Base-by-base conservation (phyloP, 805 yeast genomes). In the Yueomyces sinensis region DNA sequence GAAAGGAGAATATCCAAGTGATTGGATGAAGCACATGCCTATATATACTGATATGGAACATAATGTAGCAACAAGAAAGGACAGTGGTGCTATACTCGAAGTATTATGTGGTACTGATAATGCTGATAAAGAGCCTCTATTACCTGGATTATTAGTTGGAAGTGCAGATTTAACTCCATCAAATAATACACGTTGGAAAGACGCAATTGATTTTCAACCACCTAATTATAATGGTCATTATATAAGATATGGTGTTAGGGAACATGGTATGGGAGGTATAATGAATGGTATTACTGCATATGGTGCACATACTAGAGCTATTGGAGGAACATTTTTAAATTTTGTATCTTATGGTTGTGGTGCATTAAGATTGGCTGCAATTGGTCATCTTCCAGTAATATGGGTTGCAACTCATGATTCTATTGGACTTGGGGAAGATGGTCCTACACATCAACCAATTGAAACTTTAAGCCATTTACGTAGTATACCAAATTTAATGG, bases 261-360 rank as follows among this genome's bases (percentile, higher is more conserved):
- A 89, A 72, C 97, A 91, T 66, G 97, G 82, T 63, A 86, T 89
- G 96, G 95, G 95, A 67, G 96, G 96, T 45, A 81, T 87, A 62
- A 73, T 87, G 76, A 89, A 91, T 66, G 98, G 98, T 77, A 81
- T 89, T 52, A 70, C 91, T 41, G 96, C 96, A 35, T 89, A 66
- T 55, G 78, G 78, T 45, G 82, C 82, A 44, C 84, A 83, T 69
- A 76, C 70, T 71, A 81, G 78, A 63, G 79, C 86, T 50, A 86
- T 76, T 68, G 96, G 95, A 61, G 98, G 95, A 65, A 91, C 98
- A 55, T 91, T 91, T 87, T 72, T 91, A 62, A 91, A 91, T 76
- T 91, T 91, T 52, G 81, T 76, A 31, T 72, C 81, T 9, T 82
- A 82, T 54, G 91, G 86, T 44, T 72, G 87, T 29, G 91, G 91